A percentile compares a stretch with the other conserved stretches of the same genome.
phyloP scores from a whole-genome alignment of 129 eudicot species.

The Lactuca sativa region DNA sequence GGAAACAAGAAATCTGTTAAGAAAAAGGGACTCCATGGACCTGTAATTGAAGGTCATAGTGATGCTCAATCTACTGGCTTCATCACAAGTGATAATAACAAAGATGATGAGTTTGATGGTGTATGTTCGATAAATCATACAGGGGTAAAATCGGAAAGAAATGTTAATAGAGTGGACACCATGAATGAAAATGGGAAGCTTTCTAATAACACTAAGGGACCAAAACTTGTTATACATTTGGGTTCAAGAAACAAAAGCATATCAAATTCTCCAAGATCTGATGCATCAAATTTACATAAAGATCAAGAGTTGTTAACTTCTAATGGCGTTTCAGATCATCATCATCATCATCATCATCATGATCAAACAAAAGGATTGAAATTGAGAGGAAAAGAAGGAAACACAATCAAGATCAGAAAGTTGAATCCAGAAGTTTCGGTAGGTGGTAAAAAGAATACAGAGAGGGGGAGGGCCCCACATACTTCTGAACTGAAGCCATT shows the following conservation, averaged over 20 bases:
- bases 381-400: slow-evolving; percentile 45
- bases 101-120: slow-evolving; percentile 47
- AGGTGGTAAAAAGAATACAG: slow-evolving; percentile 34
- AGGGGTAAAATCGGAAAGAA: slow-evolving; percentile 35
- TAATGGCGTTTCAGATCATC: slow-evolving; percentile 35
- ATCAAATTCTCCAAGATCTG: slow-evolving; percentile 57
- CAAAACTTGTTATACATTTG: slow-evolving; percentile 86
- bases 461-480: not conserved
- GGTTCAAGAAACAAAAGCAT: slow-evolving; percentile 54
- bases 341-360: not conserved
- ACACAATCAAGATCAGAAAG: slow-evolving; percentile 62
- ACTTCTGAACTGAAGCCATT: slow-evolving; percentile 51
- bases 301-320: slow-evolving; percentile 48
- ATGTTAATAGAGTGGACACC: not conserved
- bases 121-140: slow-evolving; percentile 47
- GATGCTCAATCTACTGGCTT: slow-evolving; percentile 46
- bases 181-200: slow-evolving; percentile 33
- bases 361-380: slow-evolving; percentile 49
- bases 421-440: slow-evolving; percentile 31
- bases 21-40: slow-evolving; percentile 37
- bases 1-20: slow-evolving; percentile 59
- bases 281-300: slow-evolving; percentile 51
- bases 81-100: slow-evolving; percentile 35
- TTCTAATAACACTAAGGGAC: slow-evolving; percentile 46
- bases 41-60: slow-evolving; percentile 36